Evolutionary conservation across 2,329 filamentous ascomycete species (phyloP), one percentile per base, ranked within the genome.

Genomic region (Xylaria sp.): DNA sequence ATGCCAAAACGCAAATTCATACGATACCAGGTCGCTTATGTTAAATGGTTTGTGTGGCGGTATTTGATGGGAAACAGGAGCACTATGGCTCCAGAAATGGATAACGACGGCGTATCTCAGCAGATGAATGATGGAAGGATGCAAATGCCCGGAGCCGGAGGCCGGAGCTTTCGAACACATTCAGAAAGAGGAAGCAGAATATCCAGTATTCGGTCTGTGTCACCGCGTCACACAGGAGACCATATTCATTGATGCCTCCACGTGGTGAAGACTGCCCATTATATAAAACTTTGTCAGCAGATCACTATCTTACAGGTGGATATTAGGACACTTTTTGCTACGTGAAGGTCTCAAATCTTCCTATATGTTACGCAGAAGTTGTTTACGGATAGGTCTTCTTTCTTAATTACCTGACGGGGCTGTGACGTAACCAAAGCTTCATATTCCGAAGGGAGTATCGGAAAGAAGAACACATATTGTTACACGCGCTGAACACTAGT

Each of bases 21-120:
- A 23, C 33, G n/a, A 15, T 31, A 57, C 33, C 54, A 57, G 15
- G 28, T 47, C 14, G 53, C 40, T 31, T 33, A 19, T 14, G 28
- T 56, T 2, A 28, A 33, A 19, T 56, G 53, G 53, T 56, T 56
- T 38, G 31, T 47, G 19, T 46, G 31, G 31, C 53, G 42, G 37
- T 56, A 56, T 38, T 19, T 25, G 14, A 37, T 56, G 42, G 42
- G 53, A 1, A 47, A 38, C 3, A 56, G 53, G 42, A 28, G 25
- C 2, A 15, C 23, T 12, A 35, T 37, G 15, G 40, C 42, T 21
- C 53, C 53, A 5, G 53, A 56, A 56, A 17, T 56, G 14, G 42
- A 38, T 28, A 37, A 56, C 7, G 37, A 47, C 25, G 33, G 38
- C 28, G 42, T 19, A 25, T 14, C 31, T 19, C 28, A 56, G 19